phyloP scores from a whole-genome alignment of 208 protist species.

The Acanthamoeba triangularis region DNA sequence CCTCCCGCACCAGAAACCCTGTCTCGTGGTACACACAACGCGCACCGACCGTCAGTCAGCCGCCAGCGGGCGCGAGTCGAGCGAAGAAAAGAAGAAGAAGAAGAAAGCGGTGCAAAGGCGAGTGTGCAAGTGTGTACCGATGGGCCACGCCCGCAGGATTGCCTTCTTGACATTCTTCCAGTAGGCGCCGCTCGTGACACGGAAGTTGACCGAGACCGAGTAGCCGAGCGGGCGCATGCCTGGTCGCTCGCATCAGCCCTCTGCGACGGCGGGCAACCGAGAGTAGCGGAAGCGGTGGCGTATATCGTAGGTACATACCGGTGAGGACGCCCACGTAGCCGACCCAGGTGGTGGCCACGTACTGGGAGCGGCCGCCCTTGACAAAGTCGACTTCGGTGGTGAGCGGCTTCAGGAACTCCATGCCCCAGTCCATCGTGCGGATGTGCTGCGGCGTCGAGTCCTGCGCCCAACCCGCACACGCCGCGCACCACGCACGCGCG shows the following conservation, averaged over 20 bases:
- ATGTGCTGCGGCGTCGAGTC: slow-evolving; percentile 35
- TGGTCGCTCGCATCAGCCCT: neutral
- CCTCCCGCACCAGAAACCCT: slow-evolving; percentile 71
- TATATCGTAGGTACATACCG: neutral
- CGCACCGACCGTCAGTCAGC: neutral
- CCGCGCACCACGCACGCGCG: neutral
- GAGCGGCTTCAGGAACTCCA: slow-evolving; percentile 71
- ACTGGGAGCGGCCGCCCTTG: slow-evolving; percentile 41
- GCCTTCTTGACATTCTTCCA: slow-evolving; percentile 64
- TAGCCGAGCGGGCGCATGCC: slow-evolving; percentile 36
- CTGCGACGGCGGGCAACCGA: too few relatives aligned
- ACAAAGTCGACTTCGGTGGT: slow-evolving; percentile 78
- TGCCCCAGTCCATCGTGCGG: slow-evolving; percentile 82
- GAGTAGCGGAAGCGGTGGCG: too few relatives aligned
- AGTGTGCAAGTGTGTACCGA: neutral
- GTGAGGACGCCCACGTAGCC: slow-evolving; percentile 80
- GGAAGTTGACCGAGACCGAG: slow-evolving; percentile 77
- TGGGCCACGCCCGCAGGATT: slow-evolving; percentile 51
- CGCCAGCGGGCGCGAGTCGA: neutral
- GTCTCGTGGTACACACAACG: neutral
- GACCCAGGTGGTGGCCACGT: slow-evolving; percentile 78
- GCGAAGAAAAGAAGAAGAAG: neutral
- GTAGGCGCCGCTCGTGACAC: slow-evolving; percentile 19
- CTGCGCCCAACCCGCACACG: neutral
- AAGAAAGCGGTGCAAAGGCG: neutral